A percentile compares a stretch with the other conserved stretches of the same genome.
Evolutionary conservation across 2,329 filamentous ascomycete species (phyloP).

Genomic region (Fusarium nanum): DNA sequence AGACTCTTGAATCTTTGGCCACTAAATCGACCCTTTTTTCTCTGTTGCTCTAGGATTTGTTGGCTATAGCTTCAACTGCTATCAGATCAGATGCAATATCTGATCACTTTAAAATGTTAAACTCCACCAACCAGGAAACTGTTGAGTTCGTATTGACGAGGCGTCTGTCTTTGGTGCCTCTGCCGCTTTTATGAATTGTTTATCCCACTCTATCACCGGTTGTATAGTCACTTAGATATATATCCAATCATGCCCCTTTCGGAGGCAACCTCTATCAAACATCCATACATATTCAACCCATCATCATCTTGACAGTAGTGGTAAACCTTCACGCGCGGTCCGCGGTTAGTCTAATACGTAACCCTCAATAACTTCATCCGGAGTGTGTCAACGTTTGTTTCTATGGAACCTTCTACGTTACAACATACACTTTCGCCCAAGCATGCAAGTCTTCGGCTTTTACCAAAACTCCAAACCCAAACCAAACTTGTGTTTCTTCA

Average conservation of each 20-base stretch:
- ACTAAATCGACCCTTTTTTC: not conserved
- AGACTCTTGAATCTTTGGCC: constrained; percentile 10
- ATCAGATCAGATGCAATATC: constrained; percentile 6
- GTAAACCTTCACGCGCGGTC: constrained; percentile 4
- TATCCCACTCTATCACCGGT: not conserved
- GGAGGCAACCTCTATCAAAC: not conserved
- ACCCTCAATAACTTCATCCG: not conserved
- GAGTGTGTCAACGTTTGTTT: not conserved
- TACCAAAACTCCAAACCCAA: not conserved
- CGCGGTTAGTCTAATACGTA: not conserved
- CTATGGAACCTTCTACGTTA: constrained; percentile 18
- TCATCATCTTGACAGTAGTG: not conserved
- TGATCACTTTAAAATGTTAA: not conserved
- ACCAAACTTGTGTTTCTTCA: not conserved
- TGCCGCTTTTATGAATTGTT: not conserved
- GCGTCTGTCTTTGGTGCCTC: constrained; percentile 35
- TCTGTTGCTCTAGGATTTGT: not conserved
- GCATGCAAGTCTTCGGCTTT: constrained; percentile 5
- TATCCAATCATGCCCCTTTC: not conserved
- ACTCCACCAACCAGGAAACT: constrained; percentile 16
- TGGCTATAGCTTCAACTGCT: not conserved
- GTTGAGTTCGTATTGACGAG: constrained; percentile 16
- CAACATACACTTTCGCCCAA: not conserved
- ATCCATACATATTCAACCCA: not conserved
- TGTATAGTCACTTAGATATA: not conserved